phyloP scores from a whole-genome alignment of 129 eudicot genomes.

The Ambrosia artemisiifolia region DNA sequence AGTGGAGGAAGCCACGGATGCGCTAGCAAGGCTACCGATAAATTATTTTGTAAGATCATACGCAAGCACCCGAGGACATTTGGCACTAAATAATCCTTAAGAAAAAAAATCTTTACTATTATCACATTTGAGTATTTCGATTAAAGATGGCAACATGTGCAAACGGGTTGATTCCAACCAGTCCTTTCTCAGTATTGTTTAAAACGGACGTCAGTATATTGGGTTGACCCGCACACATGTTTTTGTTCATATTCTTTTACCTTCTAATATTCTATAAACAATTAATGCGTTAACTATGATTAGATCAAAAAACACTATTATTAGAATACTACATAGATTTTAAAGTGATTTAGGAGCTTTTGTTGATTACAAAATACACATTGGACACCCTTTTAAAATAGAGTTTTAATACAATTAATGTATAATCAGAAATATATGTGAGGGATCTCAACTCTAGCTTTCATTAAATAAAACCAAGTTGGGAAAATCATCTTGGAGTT shows the following conservation, averaged over 20 bases:
- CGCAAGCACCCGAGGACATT: constrained; percentile 84
- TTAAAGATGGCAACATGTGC: not conserved
- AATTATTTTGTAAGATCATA: constrained; percentile 87
- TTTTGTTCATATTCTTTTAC: not conserved
- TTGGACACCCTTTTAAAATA: not conserved
- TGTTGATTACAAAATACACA: not conserved
- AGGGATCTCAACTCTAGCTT: not conserved
- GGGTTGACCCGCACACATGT: not conserved
- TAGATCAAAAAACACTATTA: not conserved
- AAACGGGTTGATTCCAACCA: not conserved
- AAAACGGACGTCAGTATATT: not conserved
- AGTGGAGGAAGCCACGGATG: constrained; percentile 72
- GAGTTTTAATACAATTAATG: too few relatives aligned
- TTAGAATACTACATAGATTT: not conserved
- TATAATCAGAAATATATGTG: not conserved
- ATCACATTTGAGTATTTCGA: not conserved
- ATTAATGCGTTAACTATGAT: not conserved
- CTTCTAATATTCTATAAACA: not conserved
- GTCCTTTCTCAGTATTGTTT: not conserved
- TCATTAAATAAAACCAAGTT: not conserved
- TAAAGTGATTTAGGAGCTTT: not conserved
- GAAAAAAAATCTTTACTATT: not conserved
- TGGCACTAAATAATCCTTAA: constrained; percentile 67
- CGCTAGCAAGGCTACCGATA: constrained; percentile 86
- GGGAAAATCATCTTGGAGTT: constrained; percentile 1